Conservation (phyloP, 768 basidiomycete species). For the Boletus rex-veris region DNA sequence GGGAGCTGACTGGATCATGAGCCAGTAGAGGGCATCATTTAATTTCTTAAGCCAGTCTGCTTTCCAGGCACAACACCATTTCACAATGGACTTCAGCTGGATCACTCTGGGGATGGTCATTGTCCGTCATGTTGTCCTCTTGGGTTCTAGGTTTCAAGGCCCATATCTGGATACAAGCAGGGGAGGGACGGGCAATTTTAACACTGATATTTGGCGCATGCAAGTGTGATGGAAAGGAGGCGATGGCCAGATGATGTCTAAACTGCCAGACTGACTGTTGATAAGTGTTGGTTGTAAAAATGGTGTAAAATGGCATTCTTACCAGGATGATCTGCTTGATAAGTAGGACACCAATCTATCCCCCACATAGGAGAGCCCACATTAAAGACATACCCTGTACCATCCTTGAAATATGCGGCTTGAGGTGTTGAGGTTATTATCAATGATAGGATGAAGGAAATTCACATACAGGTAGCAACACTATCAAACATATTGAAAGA, state of each 20-base stretch:
- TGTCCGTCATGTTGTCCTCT: conserved; percentile 10
- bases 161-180: conserved; percentile 89
- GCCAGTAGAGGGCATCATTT: conserved; percentile 94
- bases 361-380: conserved; percentile 91
- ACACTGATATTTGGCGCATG: conserved; percentile 67
- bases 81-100: conserved; percentile 60
- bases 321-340: conserved; percentile 55
- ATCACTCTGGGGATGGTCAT: conserved; percentile 23
- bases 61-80: conserved; percentile 81
- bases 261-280: conserved; percentile 43
- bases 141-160: conserved; percentile 34
- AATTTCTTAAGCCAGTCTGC: conserved; percentile 72
- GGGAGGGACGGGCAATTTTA: conserved; percentile 49
- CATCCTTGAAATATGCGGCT: conserved; percentile 62
- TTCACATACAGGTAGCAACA: conserved; percentile 58
- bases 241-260: conserved; percentile 83
- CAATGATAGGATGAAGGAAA: conserved; percentile 9
- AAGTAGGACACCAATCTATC: conserved; percentile 89
- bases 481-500: conserved; percentile 55
- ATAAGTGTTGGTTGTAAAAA: neutral
- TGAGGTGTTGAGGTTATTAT: neutral
- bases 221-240: conserved; percentile 61
- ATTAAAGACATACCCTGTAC: conserved; percentile 69
- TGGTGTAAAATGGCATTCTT: conserved; percentile 7
- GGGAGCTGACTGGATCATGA: conserved; percentile 50